phyloP scores from a whole-genome alignment of 2,329 filamentous ascomycete species.

The Trematosphaeria pertusa region DNA sequence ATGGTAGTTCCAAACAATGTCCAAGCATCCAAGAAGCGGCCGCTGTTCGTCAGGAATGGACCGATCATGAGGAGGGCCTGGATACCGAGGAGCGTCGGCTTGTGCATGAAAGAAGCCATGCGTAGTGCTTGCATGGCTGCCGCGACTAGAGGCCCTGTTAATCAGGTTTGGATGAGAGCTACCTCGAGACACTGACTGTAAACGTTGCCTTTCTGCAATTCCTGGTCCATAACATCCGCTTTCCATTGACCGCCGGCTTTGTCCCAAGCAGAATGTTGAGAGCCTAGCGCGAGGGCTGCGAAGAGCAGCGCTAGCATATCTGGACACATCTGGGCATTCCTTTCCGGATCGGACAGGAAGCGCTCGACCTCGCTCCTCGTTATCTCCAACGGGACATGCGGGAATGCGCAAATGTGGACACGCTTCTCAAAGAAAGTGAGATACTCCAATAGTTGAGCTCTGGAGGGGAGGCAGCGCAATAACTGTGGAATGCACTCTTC shows the following conservation, averaged over 20 bases:
- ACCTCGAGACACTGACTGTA: constrained; percentile 50
- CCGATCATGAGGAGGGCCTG: constrained; percentile 58
- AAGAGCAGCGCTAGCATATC: constrained; percentile 59
- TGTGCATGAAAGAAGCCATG: constrained; percentile 57
- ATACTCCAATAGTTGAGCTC: constrained; percentile 48
- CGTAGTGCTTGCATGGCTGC: constrained; percentile 60
- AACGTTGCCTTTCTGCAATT: constrained; percentile 50
- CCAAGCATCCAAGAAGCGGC: constrained; percentile 59
- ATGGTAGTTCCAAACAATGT: constrained; percentile 58
- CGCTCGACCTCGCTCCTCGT: constrained; percentile 53
- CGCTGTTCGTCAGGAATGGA: constrained; percentile 58
- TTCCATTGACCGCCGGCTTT: constrained; percentile 49
- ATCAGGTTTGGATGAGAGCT: neutral
- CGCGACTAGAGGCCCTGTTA: constrained; percentile 46
- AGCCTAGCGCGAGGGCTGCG: constrained; percentile 54
- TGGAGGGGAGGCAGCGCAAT: constrained; percentile 47
- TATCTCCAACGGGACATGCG: constrained; percentile 53
- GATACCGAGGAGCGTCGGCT: constrained; percentile 54
- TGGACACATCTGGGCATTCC: constrained; percentile 53
- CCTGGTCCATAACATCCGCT: constrained; percentile 43
- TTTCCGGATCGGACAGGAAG: constrained; percentile 51
- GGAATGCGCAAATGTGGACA: constrained; percentile 54
- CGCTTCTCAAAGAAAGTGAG: constrained; percentile 53
- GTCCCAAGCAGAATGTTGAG: constrained; percentile 56
- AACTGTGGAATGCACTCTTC: constrained; percentile 46